Percentiles rank a stretch among this genome's conserved stretches.
These are phyloP conservation scores for Sporothrix luriei DNA, from an alignment of 2,329 filamentous ascomycete species.

Conservation along the genomic window DNA sequence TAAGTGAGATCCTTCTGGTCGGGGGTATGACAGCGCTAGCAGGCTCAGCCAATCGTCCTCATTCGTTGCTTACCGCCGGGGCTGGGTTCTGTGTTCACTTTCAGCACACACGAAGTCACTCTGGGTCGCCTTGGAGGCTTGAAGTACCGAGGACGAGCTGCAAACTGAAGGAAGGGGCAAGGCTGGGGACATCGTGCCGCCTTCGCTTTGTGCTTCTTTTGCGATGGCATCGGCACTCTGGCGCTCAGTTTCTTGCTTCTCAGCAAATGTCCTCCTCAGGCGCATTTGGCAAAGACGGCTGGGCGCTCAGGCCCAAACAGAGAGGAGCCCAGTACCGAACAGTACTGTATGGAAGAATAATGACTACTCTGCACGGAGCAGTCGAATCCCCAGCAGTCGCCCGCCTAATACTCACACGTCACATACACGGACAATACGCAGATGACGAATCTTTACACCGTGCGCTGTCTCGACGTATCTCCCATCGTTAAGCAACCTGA, in stretches of 20 bases:
- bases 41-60: constrained; percentile 26
- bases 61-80: constrained; percentile 33
- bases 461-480: not conserved
- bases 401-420: not conserved
- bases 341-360: not conserved
- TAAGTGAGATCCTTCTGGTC: constrained; percentile 22
- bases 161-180: too few species aligned
- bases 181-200: not conserved
- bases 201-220: not conserved
- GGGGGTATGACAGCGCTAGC: constrained; percentile 23
- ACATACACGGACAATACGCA: constrained; percentile 14
- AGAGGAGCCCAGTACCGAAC: too few species aligned
- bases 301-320: not conserved
- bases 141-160: not conserved
- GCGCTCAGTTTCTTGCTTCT: too few species aligned
- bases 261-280: not conserved
- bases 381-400: not conserved
- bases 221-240: not conserved
- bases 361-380: too few species aligned
- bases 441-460: too few species aligned
- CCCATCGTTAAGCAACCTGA: not conserved
- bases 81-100: not conserved
- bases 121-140: not conserved
- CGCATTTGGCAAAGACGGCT: not conserved
- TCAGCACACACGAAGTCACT: constrained; percentile 22